Evolutionary conservation across 495 filamentous ascomycete genomes (phyloP), one percentile per base, ranked within the genome.

Genomic region (Usnea hakonensis): DNA sequence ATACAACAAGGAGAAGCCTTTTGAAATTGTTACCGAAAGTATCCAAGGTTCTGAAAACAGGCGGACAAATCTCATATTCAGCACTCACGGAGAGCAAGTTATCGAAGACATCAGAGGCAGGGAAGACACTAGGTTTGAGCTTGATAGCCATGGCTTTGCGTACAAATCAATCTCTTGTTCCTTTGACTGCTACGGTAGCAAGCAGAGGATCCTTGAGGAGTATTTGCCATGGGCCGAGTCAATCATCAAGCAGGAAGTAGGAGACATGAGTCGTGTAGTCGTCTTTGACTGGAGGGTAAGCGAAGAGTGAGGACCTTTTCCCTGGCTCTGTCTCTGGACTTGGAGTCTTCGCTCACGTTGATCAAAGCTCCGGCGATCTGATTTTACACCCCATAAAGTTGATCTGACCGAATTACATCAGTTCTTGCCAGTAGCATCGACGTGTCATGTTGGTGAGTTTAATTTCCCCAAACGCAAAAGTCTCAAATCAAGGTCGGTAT

Each of bases 41-140:
- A 36, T 41, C 19, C 40, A 58, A 26, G 54, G 44, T 19, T 21
- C 41, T 19, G 28, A 44, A 58, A 55, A 36, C 30, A 40, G 33
- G 33, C 38, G 36, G 23, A 58, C 61, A 19, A 63, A 63, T 38
- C 32, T 63, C 26, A 0, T 37, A 2, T 58, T 63, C 19, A 28
- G 80, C 62, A 32, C 77, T 73, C n/a, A 73, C 75, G 59, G 78
- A 79, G 74, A 81, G 79, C 64, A 75, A 76, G 9, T 37, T 26
- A 58, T 78, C 76, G 1, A 78, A 52, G 10, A 80, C 72, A 59
- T 81, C 78, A 61, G 74, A 79, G 64, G 38, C 26, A 26, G 52
- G 7, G 57, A 53, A 38, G 26, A n/a, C 13, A 17, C n/a, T 16
- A n/a, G 48, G 5, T 65, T 65, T 53, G n/a, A 33, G 19, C 48